Conservation (phyloP, 225 moss, liverwort and hornwort genomes). For the Rhytidiadelphus loreus region DNA sequence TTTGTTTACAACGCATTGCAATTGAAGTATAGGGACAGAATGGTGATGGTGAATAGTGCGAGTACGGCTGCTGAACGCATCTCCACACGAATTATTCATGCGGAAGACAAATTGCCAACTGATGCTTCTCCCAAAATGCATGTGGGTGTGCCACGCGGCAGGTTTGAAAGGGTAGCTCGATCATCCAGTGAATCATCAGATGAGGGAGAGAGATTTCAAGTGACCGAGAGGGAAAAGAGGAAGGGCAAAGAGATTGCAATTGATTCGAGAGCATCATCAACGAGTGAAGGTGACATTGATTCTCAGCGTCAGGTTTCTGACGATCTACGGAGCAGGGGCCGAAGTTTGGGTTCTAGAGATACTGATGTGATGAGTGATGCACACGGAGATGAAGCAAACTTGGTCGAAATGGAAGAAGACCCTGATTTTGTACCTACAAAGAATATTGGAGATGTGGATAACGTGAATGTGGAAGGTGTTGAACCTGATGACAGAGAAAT, state of each 20-base stretch:
- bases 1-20: too few species aligned
- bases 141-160: background rate
- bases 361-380: too few species aligned
- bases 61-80: too few species aligned
- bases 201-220: background rate
- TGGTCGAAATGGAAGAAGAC: too few species aligned
- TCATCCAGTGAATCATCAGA: background rate
- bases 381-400: too few species aligned
- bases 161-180: background rate
- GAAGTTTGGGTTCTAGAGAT: background rate
- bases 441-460: too few species aligned
- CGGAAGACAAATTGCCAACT: background rate
- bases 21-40: too few species aligned
- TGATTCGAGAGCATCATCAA: background rate
- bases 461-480: too few species aligned
- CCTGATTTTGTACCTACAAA: too few species aligned
- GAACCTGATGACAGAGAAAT: too few species aligned
- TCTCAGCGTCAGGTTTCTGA: fast-evolving
- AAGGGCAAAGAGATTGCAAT: background rate
- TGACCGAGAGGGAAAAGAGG: fast-evolving
- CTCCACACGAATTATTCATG: background rate
- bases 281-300: background rate
- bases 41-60: too few species aligned
- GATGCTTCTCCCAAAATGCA: background rate
- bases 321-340: background rate